These are phyloP conservation scores for Thermochaetoides dissita DNA, from an alignment of 2,329 filamentous ascomycete species.

Conservation along the genomic window DNA sequence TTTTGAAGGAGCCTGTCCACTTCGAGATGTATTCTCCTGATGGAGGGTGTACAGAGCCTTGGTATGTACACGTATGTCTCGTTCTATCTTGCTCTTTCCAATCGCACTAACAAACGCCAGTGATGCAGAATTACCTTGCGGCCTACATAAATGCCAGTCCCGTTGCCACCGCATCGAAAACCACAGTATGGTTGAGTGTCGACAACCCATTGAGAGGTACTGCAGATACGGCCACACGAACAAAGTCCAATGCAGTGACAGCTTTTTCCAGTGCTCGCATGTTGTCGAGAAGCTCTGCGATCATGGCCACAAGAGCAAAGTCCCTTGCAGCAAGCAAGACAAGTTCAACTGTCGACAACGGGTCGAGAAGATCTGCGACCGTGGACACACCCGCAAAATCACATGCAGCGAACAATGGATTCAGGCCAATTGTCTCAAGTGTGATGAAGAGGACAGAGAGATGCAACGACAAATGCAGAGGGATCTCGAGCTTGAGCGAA, in stretches of 20 bases:
- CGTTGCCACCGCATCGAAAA: constrained; percentile 49
- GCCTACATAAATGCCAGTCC: constrained; percentile 41
- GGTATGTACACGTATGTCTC: constrained; percentile 39
- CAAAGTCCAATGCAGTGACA: too few relatives aligned
- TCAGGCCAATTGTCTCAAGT: constrained; percentile 39
- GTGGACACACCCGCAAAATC: too few relatives aligned
- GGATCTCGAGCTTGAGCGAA: constrained; percentile 36
- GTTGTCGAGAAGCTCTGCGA: constrained; percentile 33
- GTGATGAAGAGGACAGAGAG: constrained; percentile 34
- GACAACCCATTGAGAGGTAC: constrained; percentile 22
- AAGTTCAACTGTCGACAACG: too few relatives aligned
- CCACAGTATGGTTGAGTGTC: constrained; percentile 35
- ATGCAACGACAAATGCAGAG: constrained; percentile 28
- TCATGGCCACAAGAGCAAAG: constrained; percentile 33
- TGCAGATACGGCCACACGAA: constrained; percentile 40
- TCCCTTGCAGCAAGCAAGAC: constrained; percentile 29
- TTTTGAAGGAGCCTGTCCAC: constrained; percentile 36
- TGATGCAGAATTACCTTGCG: too few relatives aligned
- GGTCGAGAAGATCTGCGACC: too few relatives aligned
- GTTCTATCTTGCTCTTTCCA: too few relatives aligned
- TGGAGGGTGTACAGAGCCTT: constrained; percentile 52
- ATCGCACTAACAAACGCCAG: too few relatives aligned
- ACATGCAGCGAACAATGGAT: too few relatives aligned
- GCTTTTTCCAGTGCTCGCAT: constrained; percentile 25
- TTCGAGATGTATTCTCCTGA: constrained; percentile 53